These are phyloP conservation scores for Termitomyces sp. DNA, from an alignment of 768 basidiomycete genomes.

Conservation along the genomic window DNA sequence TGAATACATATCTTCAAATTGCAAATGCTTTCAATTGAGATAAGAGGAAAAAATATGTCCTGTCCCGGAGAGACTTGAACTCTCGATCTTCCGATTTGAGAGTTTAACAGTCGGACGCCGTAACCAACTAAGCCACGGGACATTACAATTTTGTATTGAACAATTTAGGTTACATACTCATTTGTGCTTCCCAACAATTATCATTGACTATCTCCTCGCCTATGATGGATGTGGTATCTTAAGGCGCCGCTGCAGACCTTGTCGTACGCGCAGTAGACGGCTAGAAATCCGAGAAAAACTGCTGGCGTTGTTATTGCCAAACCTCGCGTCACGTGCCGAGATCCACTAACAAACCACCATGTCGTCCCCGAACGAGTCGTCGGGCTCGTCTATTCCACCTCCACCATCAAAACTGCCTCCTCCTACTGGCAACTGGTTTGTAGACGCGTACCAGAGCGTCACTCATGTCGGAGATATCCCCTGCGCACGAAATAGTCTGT, in stretches of 20 bases:
- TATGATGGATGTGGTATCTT: too few species aligned
- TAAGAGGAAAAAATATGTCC: neutral
- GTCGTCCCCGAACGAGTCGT: conserved; percentile 5
- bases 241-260: too few species aligned
- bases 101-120: conserved; percentile 8
- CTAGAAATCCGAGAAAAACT: too few species aligned
- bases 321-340: neutral
- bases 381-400: conserved; percentile 18
- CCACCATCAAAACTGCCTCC: conserved; percentile 31
- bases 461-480: conserved; percentile 64
- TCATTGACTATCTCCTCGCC: too few species aligned
- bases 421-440: conserved; percentile 30
- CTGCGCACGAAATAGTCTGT: conserved; percentile 69
- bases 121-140: conserved; percentile 11
- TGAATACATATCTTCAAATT: too few species aligned
- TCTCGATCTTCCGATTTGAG: conserved; percentile 8
- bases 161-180: too few species aligned
- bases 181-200: too few species aligned
- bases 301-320: too few species aligned
- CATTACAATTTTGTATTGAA: too few species aligned
- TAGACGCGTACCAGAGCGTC: conserved; percentile 44
- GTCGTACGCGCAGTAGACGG: too few species aligned
- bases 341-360: neutral
- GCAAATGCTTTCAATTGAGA: too few species aligned
- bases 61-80: conserved; percentile 10